Percentiles rank a stretch among this genome's conserved stretches.
phyloP scores from a whole-genome alignment of 345 rosid genomes.

The Erucastrum elatum region DNA sequence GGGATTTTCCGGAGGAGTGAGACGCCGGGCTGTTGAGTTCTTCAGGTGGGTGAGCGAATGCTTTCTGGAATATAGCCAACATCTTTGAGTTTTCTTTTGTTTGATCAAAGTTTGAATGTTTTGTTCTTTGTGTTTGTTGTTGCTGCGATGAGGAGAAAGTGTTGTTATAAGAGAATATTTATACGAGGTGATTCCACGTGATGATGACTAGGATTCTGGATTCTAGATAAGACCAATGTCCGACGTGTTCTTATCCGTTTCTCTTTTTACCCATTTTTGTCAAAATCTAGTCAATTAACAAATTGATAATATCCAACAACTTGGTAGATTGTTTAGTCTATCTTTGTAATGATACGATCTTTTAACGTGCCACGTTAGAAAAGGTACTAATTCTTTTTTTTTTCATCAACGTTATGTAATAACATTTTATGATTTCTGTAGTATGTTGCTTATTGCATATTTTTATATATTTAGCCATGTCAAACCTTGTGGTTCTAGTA shows the following conservation, averaged over 20 bases:
- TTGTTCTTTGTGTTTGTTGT: not conserved
- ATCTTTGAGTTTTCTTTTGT: constrained; percentile 27
- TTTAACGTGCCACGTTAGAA: constrained; percentile 3
- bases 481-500: too few species aligned
- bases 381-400: not conserved
- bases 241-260: constrained; percentile 44
- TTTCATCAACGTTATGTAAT: not conserved
- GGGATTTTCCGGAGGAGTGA: constrained; percentile 38
- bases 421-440: not conserved
- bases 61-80: constrained; percentile 90
- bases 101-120: not conserved
- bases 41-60: constrained; percentile 80
- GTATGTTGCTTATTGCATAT: too few species aligned
- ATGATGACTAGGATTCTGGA: constrained; percentile 6
- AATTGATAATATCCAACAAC: too few species aligned
- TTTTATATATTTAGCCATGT: too few species aligned
- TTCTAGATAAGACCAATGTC: constrained; percentile 44
- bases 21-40: constrained; percentile 93
- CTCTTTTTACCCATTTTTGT: not conserved
- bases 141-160: constrained; percentile 4
- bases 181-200: not conserved
- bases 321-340: not conserved
- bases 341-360: constrained; percentile 1
- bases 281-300: not conserved
- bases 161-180: constrained; percentile 1